These are phyloP conservation scores for Saitozyma podzolica DNA, from an alignment of 768 basidiomycete genomes.

Conservation along the genomic window DNA sequence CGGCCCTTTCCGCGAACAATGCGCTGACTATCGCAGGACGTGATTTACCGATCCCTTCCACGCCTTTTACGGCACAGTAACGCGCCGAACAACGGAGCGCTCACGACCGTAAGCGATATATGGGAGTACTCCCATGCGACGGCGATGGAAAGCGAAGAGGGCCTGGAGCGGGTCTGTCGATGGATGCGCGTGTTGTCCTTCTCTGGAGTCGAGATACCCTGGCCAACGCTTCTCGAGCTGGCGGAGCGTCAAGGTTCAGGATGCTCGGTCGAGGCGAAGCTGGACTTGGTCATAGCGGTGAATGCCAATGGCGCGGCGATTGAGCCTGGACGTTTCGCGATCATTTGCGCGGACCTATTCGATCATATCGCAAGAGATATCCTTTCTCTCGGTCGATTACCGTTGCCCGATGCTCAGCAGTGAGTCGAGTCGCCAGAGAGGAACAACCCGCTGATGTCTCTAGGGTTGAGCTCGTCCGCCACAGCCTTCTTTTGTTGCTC, in stretches of 20 bases:
- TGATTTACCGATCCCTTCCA: slow-evolving; percentile 31
- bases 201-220: slow-evolving; percentile 39
- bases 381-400: too few relatives aligned
- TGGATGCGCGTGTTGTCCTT: slow-evolving; percentile 40
- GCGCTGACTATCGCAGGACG: slow-evolving; percentile 13
- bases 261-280: slow-evolving; percentile 8
- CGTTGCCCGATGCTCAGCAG: too few relatives aligned
- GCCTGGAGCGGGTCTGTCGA: slow-evolving; percentile 23
- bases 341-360: slow-evolving; percentile 16
- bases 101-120: too few relatives aligned
- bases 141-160: slow-evolving; percentile 7
- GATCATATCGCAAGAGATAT: too few relatives aligned
- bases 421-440: too few relatives aligned
- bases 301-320: slow-evolving; percentile 22
- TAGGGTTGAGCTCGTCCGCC: slow-evolving; percentile 16
- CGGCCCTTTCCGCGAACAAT: background rate
- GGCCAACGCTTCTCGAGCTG: slow-evolving; percentile 16
- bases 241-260: slow-evolving; percentile 18
- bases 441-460: background rate
- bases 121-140: background rate
- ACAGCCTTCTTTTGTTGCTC: slow-evolving; percentile 19
- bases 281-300: slow-evolving; percentile 36
- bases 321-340: slow-evolving; percentile 19
- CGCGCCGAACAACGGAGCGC: background rate
- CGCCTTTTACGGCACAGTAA: slow-evolving; percentile 18